Evolutionary conservation across 805 yeast genomes (phyloP), one percentile per base, ranked within the genome.

Genomic region (Spathaspora boniae): DNA sequence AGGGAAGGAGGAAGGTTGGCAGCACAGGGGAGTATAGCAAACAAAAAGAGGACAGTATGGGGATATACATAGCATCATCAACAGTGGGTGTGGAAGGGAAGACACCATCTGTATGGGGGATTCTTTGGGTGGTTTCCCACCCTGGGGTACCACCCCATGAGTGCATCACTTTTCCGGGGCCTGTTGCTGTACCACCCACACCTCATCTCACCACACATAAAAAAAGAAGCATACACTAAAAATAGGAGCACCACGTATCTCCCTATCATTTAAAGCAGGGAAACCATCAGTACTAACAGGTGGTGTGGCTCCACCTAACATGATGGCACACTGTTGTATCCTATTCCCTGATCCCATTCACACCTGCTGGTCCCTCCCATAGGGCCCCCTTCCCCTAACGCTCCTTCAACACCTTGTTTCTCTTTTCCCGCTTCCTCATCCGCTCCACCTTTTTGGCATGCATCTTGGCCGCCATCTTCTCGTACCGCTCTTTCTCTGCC

Each of bases 381-480:
- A 22, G 11, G 11, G 11, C 12, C 12, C 12, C 25, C 12, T 12
- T 29, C 25, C 11, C 25, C 23, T 56, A 84, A 60, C 97, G 96
- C 55, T 89, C 98, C 58, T 82, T 87, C 57, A 89, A 78, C 52
- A 88, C 68, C 66, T 91, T 91, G 68, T 89, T 91, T 65, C 98
- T 81, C 82, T 91, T 91, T 57, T 91, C 98, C 55, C 83, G 80
- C 68, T 83, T 81, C 65, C 84, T 81, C 65, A 91, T 58, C 62
- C 98, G 77, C 45, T 88, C 98, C 26, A 88, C 85, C 68, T 79
- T 84, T 80, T 88, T 89, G 28, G 83, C 83, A 56, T 87, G 91
- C 95, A 91, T 86, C 62, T 83, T 86, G 38, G 76, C 73, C 9
- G 95, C 93, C 55, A 91, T 57, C 53, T 70, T 70, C 52, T 84